A percentile compares a stretch with the other conserved stretches of the same genome.
phyloP scores from a whole-genome alignment of 2,329 filamentous ascomycete genomes.

The Verticillium tricorpus region DNA sequence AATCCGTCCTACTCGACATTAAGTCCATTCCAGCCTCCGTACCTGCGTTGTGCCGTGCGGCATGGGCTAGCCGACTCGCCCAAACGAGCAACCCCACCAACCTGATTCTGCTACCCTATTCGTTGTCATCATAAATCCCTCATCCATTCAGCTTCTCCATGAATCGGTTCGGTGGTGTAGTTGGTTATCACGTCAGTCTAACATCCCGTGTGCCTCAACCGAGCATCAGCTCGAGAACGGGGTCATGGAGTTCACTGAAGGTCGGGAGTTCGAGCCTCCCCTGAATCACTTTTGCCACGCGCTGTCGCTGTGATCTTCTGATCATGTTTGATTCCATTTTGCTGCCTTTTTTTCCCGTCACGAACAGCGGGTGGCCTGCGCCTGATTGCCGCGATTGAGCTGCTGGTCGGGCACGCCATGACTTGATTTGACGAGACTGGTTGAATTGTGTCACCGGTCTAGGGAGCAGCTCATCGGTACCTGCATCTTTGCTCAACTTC shows the following conservation, averaged over 20 bases:
- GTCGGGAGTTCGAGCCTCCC: constrained; percentile 3
- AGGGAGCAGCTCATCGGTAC: no score
- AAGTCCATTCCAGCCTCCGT: not conserved
- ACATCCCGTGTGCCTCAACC: not conserved
- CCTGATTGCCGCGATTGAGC: no score
- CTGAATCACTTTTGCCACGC: not conserved
- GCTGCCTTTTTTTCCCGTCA: not conserved
- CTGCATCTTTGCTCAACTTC: no score
- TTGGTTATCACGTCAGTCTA: not conserved
- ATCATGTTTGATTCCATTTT: not conserved
- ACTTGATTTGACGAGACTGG: no score
- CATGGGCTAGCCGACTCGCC: not conserved
- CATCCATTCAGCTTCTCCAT: not conserved
- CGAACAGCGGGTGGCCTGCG: no score
- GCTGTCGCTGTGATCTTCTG: no score
- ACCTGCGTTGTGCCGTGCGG: not conserved
- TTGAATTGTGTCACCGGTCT: no score
- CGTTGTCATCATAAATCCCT: not conserved
- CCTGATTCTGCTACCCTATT: not conserved
- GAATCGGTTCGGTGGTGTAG: not conserved
- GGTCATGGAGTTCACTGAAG: not conserved
- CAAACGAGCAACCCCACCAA: not conserved
- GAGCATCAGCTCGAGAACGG: no score
- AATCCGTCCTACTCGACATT: not conserved
- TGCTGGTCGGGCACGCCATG: no score